phyloP scores from a whole-genome alignment of 768 basidiomycete genomes.

The Exidia glandulosa region DNA sequence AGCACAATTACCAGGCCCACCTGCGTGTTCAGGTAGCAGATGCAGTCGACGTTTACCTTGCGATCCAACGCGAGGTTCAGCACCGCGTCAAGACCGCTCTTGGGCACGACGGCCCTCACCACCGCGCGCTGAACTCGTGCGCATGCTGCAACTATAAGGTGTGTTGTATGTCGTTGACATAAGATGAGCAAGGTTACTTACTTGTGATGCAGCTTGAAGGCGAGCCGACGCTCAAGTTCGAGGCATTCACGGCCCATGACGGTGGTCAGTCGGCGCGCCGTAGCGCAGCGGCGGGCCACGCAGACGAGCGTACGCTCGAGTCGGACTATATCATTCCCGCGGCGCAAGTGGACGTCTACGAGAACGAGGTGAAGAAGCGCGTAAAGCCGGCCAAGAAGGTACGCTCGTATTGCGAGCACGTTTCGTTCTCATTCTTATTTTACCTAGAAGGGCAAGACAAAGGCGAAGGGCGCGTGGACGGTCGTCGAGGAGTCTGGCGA shows the following conservation, averaged over 20 bases:
- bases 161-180: background rate
- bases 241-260: background rate
- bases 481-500: background rate
- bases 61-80: slow-evolving; percentile 2
- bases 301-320: too few relatives aligned
- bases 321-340: background rate
- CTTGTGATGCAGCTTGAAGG: background rate
- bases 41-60: slow-evolving; percentile 6
- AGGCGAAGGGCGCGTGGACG: background rate
- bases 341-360: background rate
- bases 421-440: too few relatives aligned
- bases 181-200: too few relatives aligned
- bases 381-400: background rate
- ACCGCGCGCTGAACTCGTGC: slow-evolving; percentile 6
- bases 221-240: background rate
- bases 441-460: background rate
- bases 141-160: slow-evolving; percentile 4
- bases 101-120: slow-evolving; percentile 5
- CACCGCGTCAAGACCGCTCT: slow-evolving; percentile 3
- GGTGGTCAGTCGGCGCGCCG: background rate
- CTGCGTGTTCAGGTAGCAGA: slow-evolving; percentile 2
- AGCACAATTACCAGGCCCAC: background rate
- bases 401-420: too few relatives aligned
- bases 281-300: background rate
- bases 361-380: background rate